Percentiles rank a stretch among this genome's conserved stretches.
Evolutionary conservation across 495 filamentous ascomycete species (phyloP).

Genomic region (Tuber melanosporum): DNA sequence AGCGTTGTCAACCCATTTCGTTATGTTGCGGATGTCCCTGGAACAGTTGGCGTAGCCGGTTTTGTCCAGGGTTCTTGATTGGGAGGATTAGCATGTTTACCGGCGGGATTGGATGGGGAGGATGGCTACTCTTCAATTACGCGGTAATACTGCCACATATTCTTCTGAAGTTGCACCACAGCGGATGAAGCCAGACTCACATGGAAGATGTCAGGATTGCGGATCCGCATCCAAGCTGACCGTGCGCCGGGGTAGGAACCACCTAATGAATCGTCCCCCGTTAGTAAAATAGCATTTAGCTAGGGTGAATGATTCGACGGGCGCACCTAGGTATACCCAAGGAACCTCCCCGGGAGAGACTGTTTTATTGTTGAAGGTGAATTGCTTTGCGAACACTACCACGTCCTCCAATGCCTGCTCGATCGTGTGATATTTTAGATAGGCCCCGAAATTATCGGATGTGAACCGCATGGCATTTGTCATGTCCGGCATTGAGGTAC

Average conservation of each 20-base stretch:
- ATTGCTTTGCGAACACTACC: slow-evolving; percentile 23
- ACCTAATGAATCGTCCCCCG: slow-evolving; percentile 1
- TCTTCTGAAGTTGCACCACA: slow-evolving; percentile 23
- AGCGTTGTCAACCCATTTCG: slow-evolving; percentile 11
- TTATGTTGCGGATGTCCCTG: slow-evolving; percentile 17
- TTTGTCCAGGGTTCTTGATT: slow-evolving; percentile 2
- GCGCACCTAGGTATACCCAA: slow-evolving; percentile 34
- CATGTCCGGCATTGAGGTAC: slow-evolving; percentile 28
- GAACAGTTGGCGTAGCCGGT: slow-evolving; percentile 28
- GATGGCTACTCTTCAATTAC: slow-evolving; percentile 16
- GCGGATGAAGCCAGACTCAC: slow-evolving; percentile 30
- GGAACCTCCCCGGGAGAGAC: slow-evolving; percentile 20
- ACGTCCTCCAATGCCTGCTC: slow-evolving; percentile 37
- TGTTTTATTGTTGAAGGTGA: slow-evolving; percentile 9
- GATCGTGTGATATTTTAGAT: slow-evolving; percentile 24
- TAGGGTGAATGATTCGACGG: not conserved
- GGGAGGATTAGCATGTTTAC: not conserved
- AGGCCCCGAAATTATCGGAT: slow-evolving; percentile 13
- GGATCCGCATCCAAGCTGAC: slow-evolving; percentile 29
- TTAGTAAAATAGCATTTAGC: not conserved
- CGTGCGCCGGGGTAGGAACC: slow-evolving; percentile 37
- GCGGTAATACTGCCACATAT: slow-evolving; percentile 29
- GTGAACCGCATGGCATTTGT: slow-evolving; percentile 20
- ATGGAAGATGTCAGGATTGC: slow-evolving; percentile 34
- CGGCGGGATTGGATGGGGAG: not conserved